Evolutionary conservation across 2,329 filamentous ascomycete species (phyloP).

Genomic region (Colletotrichum sp.): DNA sequence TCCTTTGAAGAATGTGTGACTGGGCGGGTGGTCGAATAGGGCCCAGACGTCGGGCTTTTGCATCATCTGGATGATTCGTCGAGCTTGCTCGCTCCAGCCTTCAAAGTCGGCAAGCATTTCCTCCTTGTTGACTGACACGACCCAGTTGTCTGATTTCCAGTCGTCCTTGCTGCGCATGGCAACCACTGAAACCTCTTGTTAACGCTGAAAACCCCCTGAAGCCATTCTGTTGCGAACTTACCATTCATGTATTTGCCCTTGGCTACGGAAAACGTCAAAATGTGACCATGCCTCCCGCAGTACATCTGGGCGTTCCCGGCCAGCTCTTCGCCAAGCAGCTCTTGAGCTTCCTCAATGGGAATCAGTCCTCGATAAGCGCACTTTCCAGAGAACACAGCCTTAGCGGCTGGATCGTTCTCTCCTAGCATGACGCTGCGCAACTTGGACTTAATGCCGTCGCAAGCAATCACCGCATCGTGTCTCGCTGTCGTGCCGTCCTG

Average conservation of each 20-base stretch:
- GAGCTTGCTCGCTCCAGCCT: not conserved
- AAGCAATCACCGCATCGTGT: constrained; percentile 53
- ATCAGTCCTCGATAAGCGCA: constrained; percentile 59
- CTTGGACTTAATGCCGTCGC: constrained; percentile 63
- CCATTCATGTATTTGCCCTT: constrained; percentile 59
- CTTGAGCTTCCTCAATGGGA: constrained; percentile 56
- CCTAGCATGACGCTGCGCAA: constrained; percentile 56
- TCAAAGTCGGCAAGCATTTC: constrained; percentile 15
- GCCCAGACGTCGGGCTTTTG: constrained; percentile 17
- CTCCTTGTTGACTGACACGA: not conserved
- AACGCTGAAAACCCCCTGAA: not conserved
- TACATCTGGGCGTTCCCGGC: constrained; percentile 51
- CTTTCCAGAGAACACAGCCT: constrained; percentile 54
- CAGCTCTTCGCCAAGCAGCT: constrained; percentile 46
- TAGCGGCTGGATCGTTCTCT: constrained; percentile 39
- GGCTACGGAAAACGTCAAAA: constrained; percentile 64
- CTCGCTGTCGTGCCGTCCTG: constrained; percentile 41
- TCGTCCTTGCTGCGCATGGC: constrained; percentile 1
- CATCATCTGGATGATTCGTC: constrained; percentile 8
- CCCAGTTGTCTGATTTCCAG: constrained; percentile 14
- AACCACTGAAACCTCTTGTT: not conserved
- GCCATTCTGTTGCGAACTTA: not conserved
- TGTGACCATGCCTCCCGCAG: constrained; percentile 59
- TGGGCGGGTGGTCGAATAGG: constrained; percentile 17
- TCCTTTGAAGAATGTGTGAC: constrained; percentile 17